These are phyloP conservation scores for Hypsizygus ulmarius DNA, from an alignment of 1,284 basidiomycete species.

Conservation along the genomic window DNA sequence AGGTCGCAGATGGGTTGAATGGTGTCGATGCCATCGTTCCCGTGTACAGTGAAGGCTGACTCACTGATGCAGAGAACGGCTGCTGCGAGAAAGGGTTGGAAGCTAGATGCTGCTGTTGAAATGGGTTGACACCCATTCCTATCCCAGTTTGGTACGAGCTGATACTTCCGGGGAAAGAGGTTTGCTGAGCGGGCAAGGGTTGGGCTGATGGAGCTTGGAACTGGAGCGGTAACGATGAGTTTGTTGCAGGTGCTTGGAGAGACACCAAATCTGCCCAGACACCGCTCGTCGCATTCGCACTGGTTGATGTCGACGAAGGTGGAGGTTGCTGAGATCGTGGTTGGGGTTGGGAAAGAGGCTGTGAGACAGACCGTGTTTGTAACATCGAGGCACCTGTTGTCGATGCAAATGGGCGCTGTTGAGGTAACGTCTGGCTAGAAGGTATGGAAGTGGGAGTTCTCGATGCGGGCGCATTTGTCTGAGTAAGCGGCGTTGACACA, in stretches of 20 bases:
- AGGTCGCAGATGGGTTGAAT: slow-evolving; percentile 11
- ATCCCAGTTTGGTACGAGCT: slow-evolving; percentile 18
- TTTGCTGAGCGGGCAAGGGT: slow-evolving; percentile 10
- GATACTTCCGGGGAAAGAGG: slow-evolving; percentile 14
- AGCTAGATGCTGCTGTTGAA: slow-evolving; percentile 20
- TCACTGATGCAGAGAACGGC: slow-evolving; percentile 8
- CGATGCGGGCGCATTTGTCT: slow-evolving; percentile 11
- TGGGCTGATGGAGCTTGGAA: slow-evolving; percentile 32
- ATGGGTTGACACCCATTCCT: slow-evolving; percentile 17
- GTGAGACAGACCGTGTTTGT: slow-evolving; percentile 29
- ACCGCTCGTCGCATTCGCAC: slow-evolving; percentile 22
- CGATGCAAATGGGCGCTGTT: slow-evolving; percentile 15
- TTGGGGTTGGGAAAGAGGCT: slow-evolving; percentile 24
- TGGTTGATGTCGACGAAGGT: slow-evolving; percentile 16
- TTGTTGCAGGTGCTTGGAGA: slow-evolving; percentile 41
- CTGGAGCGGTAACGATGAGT: slow-evolving; percentile 55
- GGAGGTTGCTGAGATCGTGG: slow-evolving; percentile 20
- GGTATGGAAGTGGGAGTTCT: slow-evolving; percentile 5
- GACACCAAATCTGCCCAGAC: slow-evolving; percentile 55
- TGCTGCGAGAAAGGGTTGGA: slow-evolving; percentile 24
- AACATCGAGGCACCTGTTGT: slow-evolving; percentile 7
- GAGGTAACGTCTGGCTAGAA: slow-evolving; percentile 4
- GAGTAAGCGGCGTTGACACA: slow-evolving; percentile 23
- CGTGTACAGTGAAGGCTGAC: slow-evolving; percentile 9
- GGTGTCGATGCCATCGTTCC: slow-evolving; percentile 3